phyloP scores from a whole-genome alignment of 305 asterid species.

The Fraxinus floribunda region DNA sequence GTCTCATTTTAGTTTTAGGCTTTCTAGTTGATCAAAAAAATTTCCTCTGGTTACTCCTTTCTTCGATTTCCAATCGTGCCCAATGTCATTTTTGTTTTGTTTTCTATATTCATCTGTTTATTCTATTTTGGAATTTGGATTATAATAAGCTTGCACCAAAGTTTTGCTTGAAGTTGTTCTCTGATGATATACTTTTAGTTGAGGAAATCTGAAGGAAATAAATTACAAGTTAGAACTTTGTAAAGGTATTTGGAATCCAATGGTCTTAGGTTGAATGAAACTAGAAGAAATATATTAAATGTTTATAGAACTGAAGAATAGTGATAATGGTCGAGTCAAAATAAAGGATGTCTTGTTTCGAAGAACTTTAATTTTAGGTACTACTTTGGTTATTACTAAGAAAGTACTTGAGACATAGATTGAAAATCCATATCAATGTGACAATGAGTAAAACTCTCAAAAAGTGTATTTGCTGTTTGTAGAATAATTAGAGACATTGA shows the following conservation, averaged over 20 bases:
- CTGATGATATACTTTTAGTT: not conserved
- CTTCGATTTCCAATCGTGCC: not conserved
- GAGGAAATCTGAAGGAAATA: not conserved
- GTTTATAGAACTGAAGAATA: not conserved
- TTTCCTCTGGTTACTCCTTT: not conserved
- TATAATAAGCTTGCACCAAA: not conserved
- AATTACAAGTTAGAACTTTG: not conserved
- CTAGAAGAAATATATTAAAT: not conserved
- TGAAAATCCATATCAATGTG: not conserved
- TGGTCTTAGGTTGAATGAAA: constrained; percentile 1
- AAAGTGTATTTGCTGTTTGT: not conserved
- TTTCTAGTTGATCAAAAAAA: not conserved
- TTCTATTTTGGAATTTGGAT: not conserved
- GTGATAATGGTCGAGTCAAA: not conserved
- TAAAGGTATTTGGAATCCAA: not conserved
- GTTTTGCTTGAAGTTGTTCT: not conserved
- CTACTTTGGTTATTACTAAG: not conserved
- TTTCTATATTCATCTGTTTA: not conserved
- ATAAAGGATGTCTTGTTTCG: not conserved
- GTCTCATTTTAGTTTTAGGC: not conserved
- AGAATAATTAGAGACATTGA: not conserved
- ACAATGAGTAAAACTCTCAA: not conserved
- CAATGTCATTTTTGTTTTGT: not conserved
- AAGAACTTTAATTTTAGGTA: not conserved
- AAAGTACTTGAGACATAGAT: not conserved